A percentile compares a stretch with the other conserved stretches of the same genome.
These are phyloP conservation scores for Chrysosphaeria jannelii DNA, from an alignment of 2,329 filamentous ascomycete genomes.

Conservation along the genomic window DNA sequence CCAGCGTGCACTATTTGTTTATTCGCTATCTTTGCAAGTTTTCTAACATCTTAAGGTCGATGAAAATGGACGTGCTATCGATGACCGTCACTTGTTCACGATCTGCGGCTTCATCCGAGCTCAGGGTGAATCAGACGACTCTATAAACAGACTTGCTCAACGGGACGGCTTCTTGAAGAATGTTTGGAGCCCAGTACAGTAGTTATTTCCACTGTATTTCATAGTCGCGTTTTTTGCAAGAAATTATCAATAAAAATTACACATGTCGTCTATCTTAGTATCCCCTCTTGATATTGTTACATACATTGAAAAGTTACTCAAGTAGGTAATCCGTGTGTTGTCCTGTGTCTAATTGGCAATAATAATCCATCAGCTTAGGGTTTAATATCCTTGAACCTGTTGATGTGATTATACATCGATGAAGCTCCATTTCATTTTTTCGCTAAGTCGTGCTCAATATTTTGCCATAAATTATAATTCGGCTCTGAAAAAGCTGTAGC, in stretches of 20 bases:
- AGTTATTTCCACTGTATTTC: constrained; percentile 9
- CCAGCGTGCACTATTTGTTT: no score
- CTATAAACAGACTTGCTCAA: constrained; percentile 84
- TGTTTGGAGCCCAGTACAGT: constrained; percentile 62
- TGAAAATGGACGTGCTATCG: constrained; percentile 82
- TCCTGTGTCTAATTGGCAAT: no score
- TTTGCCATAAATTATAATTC: constrained; percentile 4
- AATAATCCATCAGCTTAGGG: no score
- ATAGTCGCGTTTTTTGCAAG: no score
- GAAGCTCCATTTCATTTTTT: not conserved
- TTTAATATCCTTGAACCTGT: not conserved
- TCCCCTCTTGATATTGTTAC: not conserved
- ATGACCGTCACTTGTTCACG: constrained; percentile 93
- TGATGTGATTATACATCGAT: not conserved
- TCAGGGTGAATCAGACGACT: constrained; percentile 94
- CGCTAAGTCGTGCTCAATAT: not conserved
- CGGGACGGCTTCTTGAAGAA: constrained; percentile 88
- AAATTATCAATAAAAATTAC: not conserved
- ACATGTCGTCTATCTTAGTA: not conserved
- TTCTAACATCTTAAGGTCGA: constrained; percentile 25
- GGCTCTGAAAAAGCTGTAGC: constrained; percentile 31
- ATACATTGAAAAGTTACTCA: not conserved
- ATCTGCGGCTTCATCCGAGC: constrained; percentile 93
- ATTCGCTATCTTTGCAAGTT: no score
- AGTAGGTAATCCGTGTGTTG: no score